A percentile compares a stretch with the other conserved stretches of the same genome.
These are phyloP conservation scores for Aureobasidium musti DNA, from an alignment of 2,329 filamentous ascomycete species.

Conservation along the genomic window DNA sequence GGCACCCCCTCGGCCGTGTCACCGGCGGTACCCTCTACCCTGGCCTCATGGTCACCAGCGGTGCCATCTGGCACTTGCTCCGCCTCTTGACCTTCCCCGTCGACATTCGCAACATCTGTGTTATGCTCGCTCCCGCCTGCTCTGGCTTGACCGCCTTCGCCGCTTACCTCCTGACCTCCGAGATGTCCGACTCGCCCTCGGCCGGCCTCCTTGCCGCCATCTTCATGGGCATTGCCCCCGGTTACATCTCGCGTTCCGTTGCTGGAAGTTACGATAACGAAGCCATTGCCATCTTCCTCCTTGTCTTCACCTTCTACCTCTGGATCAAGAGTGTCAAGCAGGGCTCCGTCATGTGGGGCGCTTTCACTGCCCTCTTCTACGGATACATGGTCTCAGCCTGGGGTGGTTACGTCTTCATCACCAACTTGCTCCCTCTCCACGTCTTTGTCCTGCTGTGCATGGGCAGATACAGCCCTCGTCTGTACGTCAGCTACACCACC, in stretches of 20 bases:
- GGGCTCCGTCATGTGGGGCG: slow-evolving; percentile 95
- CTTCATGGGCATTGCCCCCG: slow-evolving; percentile 97
- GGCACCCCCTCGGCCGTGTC: slow-evolving; percentile 97
- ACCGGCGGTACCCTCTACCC: slow-evolving; percentile 99
- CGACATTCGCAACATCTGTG: slow-evolving; percentile 98
- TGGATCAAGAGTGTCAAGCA: slow-evolving; percentile 99
- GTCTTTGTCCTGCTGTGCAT: slow-evolving; percentile 93
- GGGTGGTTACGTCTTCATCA: slow-evolving; percentile 99
- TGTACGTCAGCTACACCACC: slow-evolving; percentile 96
- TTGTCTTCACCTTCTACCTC: slow-evolving; percentile 97
- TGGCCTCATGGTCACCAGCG: slow-evolving; percentile 98
- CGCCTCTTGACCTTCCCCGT: slow-evolving; percentile 86
- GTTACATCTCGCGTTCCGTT: slow-evolving; percentile 97
- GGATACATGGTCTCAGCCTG: slow-evolving; percentile 99
- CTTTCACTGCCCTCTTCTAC: slow-evolving; percentile 91
- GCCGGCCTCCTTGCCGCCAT: slow-evolving; percentile 90
- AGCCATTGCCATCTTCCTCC: slow-evolving; percentile 96
- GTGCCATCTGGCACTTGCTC: slow-evolving; percentile 91
- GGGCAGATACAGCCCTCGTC: slow-evolving; percentile 89
- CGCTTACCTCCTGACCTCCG: slow-evolving; percentile 91
- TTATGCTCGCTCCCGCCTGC: slow-evolving; percentile 90
- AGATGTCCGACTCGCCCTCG: slow-evolving; percentile 94
- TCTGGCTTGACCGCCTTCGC: slow-evolving; percentile 92
- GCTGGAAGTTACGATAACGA: slow-evolving; percentile 99
- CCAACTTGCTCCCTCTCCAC: slow-evolving; percentile 91